Conservation (phyloP, 2,329 filamentous ascomycete species). For the Harringtonia lauricola region DNA sequence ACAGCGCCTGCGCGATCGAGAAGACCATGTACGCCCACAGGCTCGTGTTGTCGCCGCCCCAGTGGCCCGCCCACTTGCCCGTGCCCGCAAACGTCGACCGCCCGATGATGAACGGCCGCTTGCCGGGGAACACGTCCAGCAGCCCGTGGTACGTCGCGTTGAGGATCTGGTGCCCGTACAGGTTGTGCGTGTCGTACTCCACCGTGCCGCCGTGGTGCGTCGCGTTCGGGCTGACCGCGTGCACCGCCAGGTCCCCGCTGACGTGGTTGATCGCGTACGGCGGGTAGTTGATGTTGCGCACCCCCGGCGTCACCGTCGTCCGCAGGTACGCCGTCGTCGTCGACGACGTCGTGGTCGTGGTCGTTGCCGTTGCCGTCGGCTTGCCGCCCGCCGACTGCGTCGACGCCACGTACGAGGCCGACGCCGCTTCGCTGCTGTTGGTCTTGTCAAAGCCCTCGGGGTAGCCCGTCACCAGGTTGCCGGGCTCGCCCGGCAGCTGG, state of each 20-base stretch:
- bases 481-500: too few relatives aligned
- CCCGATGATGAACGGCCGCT: conserved; percentile 73
- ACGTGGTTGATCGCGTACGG: conserved; percentile 69
- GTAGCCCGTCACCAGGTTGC: too few relatives aligned
- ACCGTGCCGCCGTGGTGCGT: conserved; percentile 61
- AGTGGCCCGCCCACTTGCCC: conserved; percentile 57
- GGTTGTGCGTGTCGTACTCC: conserved; percentile 76
- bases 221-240: conserved; percentile 66
- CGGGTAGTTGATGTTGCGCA: conserved; percentile 59
- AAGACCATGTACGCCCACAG: conserved; percentile 47
- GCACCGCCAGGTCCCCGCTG: conserved; percentile 59
- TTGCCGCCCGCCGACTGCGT: too few relatives aligned
- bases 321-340: conserved; percentile 42
- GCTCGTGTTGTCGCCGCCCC: conserved; percentile 48
- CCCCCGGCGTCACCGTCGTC: conserved; percentile 49
- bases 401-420: too few relatives aligned
- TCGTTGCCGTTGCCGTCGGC: too few relatives aligned
- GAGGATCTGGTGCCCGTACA: conserved; percentile 65
- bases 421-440: too few relatives aligned
- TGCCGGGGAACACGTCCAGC: conserved; percentile 48
- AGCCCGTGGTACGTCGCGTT: conserved; percentile 68
- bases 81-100: conserved; percentile 71
- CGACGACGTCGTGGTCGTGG: too few relatives aligned
- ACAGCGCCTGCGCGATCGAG: conserved; percentile 46
- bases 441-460: too few relatives aligned